These are phyloP conservation scores for Paramecium primaurelia DNA, from an alignment of 73 alveolate genomes.

Conservation along the genomic window DNA sequence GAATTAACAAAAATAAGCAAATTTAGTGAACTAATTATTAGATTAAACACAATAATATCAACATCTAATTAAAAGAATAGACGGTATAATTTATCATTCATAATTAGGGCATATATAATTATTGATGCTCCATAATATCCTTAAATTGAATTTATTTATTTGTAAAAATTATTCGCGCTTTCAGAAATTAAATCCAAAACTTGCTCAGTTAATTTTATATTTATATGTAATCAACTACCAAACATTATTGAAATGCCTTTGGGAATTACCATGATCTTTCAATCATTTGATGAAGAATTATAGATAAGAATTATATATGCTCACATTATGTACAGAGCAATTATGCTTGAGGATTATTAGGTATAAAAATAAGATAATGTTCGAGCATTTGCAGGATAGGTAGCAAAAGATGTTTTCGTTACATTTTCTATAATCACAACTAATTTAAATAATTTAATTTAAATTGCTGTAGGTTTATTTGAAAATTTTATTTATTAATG, in stretches of 20 bases:
- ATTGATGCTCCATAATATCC: slow-evolving; percentile 43
- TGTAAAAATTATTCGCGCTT: not conserved
- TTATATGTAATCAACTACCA: slow-evolving; percentile 19
- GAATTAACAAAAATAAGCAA: not conserved
- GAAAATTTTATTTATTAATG: not conserved
- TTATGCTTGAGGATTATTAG: not conserved
- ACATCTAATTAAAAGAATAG: not conserved
- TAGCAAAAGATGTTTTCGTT: slow-evolving; percentile 5
- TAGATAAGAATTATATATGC: not conserved
- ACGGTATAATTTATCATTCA: not conserved
- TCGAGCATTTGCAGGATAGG: not conserved
- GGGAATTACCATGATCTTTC: not conserved
- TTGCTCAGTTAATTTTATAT: not conserved
- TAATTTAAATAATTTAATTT: not conserved
- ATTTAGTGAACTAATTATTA: slow-evolving; percentile 1
- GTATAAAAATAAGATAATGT: not conserved
- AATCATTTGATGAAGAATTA: not conserved
- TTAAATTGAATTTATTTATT: not conserved
- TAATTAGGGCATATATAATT: not conserved
- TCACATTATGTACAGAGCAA: not conserved
- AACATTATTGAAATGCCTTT: slow-evolving; percentile 30
- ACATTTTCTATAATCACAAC: not conserved
- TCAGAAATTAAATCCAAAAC: not conserved
- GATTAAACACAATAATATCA: not conserved
- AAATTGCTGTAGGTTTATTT: not conserved